Percentiles rank a stretch among this genome's conserved stretches.
Evolutionary conservation across 208 protist species (phyloP).

Genomic region (Herpetomonas tarakana): DNA sequence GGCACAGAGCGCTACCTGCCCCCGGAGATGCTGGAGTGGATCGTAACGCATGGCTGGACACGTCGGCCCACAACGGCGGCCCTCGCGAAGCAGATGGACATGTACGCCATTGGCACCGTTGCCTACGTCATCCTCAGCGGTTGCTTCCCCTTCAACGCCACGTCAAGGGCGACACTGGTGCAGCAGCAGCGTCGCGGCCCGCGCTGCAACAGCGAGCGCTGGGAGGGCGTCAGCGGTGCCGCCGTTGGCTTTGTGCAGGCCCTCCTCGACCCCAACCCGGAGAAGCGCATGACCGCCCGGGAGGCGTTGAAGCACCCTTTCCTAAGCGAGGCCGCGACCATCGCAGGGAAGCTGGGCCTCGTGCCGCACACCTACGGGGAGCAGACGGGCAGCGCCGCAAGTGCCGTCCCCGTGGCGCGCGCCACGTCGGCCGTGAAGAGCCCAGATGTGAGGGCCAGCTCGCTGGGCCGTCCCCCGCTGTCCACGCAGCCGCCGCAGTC

Average conservation of each 20-base stretch:
- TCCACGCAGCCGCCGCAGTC: no score
- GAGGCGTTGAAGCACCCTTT: conserved; percentile 72
- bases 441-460: no score
- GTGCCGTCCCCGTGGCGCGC: not conserved
- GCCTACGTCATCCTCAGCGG: conserved; percentile 81
- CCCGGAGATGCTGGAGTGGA: conserved; percentile 74
- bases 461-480: no score
- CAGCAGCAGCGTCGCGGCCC: conserved; percentile 70
- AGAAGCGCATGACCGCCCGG: conserved; percentile 35
- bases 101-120: conserved; percentile 76
- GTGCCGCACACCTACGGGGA: conserved; percentile 41
- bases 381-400: conserved; percentile 2
- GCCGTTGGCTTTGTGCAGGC: conserved; percentile 68
- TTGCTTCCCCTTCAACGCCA: conserved; percentile 79
- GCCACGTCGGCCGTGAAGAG: no score
- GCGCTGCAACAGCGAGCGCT: conserved; percentile 59
- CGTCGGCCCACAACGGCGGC: conserved; percentile 36
- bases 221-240: conserved; percentile 46
- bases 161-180: conserved; percentile 44
- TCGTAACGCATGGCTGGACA: conserved; percentile 42
- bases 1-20: conserved; percentile 80
- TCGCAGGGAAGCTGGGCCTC: conserved; percentile 50
- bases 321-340: conserved; percentile 30
- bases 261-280: conserved; percentile 60
- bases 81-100: conserved; percentile 57